A percentile compares a stretch with the other conserved stretches of the same genome.
phyloP scores from a whole-genome alignment of 2,329 filamentous ascomycete genomes.

The Botrytis deweyae region DNA sequence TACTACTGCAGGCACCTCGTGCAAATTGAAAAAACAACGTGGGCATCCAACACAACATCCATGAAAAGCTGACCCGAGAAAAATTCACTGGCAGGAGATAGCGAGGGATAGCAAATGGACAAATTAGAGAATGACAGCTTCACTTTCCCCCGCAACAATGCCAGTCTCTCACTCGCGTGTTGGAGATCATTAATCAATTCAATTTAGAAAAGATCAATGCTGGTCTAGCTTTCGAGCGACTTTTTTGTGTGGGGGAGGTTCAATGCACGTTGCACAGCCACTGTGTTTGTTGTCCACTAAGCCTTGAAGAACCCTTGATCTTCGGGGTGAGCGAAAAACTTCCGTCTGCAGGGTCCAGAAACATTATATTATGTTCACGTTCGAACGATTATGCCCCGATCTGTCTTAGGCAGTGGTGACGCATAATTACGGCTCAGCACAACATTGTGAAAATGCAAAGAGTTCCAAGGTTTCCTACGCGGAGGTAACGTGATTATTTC shows the following conservation, averaged over 20 bases:
- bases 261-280: constrained; percentile 16
- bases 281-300: constrained; percentile 3
- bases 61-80: background rate
- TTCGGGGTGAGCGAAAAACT: constrained; percentile 13
- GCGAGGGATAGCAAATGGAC: background rate
- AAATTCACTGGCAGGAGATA: background rate
- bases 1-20: constrained; percentile 1
- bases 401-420: background rate
- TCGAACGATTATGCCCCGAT: background rate
- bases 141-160: constrained; percentile 1
- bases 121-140: constrained; percentile 1
- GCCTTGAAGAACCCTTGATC: background rate
- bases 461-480: too few relatives aligned
- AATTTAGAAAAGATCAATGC: background rate
- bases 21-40: background rate
- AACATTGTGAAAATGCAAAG: background rate
- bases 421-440: constrained; percentile 7
- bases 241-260: background rate
- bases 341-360: constrained; percentile 11
- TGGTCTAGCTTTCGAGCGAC: background rate
- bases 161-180: background rate
- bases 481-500: background rate
- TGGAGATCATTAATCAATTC: constrained; percentile 7
- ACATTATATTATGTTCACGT: background rate
- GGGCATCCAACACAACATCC: background rate